phyloP scores from a whole-genome alignment of 305 asterid species.

The Fraxinus ornus region DNA sequence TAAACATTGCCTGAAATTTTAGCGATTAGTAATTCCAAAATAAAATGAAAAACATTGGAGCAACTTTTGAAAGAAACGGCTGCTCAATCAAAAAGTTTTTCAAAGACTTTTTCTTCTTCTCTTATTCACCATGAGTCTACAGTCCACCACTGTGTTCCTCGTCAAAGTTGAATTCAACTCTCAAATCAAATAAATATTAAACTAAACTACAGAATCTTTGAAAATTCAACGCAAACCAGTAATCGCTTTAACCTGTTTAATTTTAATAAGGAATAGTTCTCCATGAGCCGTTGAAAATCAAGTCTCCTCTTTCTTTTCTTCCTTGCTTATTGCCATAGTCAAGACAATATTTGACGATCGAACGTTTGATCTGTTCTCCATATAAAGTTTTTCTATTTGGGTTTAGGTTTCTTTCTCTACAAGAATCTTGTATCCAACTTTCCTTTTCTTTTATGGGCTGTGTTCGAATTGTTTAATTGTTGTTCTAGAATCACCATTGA shows the following conservation, averaged over 20 bases:
- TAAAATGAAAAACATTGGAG: background rate
- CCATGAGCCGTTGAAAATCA: conserved; percentile 32
- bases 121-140: background rate
- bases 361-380: background rate
- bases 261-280: background rate
- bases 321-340: conserved; percentile 23
- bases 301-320: conserved; percentile 24
- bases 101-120: background rate
- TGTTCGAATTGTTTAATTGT: background rate
- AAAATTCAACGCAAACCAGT: conserved; percentile 29
- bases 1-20: background rate
- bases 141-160: background rate
- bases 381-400: conserved; percentile 20
- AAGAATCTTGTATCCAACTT: conserved; percentile 20
- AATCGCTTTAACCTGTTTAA: background rate
- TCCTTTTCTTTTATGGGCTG: background rate
- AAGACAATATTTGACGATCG: conserved; percentile 27
- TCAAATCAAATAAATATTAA: conserved; percentile 3
- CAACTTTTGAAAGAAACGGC: background rate
- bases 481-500: conserved; percentile 8
- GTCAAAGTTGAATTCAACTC: conserved; percentile 37
- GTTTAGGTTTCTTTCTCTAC: conserved; percentile 31
- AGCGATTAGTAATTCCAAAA: background rate
- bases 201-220: conserved; percentile 30
- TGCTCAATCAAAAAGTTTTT: background rate